Evolutionary conservation across 1,284 basidiomycete species (phyloP).

Genomic region (Ustilago bromivora): DNA sequence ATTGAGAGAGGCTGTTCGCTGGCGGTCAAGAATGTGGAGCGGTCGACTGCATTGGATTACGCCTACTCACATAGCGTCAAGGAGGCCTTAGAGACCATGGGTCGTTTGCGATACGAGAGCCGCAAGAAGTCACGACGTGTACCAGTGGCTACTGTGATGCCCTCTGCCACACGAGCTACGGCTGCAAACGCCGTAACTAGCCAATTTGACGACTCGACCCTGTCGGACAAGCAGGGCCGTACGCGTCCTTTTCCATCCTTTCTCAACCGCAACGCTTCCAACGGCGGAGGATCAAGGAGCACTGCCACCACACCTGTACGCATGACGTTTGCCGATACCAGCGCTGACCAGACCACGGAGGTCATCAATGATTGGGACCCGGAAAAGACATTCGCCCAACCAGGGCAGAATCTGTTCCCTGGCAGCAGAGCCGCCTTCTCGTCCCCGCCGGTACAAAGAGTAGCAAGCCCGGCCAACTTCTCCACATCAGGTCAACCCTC

Average conservation of each 20-base stretch:
- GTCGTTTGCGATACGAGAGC: slow-evolving; percentile 43
- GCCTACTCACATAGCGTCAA: slow-evolving; percentile 74
- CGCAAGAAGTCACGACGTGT: slow-evolving; percentile 33
- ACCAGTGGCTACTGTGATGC: slow-evolving; percentile 22
- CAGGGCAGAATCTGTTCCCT: slow-evolving; percentile 41
- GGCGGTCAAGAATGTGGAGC: slow-evolving; percentile 84
- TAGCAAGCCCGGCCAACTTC: slow-evolving; percentile 18
- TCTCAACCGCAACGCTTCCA: slow-evolving; percentile 25
- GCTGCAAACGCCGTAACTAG: not conserved
- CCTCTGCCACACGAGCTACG: slow-evolving; percentile 10
- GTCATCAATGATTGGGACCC: slow-evolving; percentile 46
- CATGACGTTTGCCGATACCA: slow-evolving; percentile 15
- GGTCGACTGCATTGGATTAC: slow-evolving; percentile 90
- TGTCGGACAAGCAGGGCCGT: slow-evolving; percentile 18
- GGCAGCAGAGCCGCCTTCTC: slow-evolving; percentile 17
- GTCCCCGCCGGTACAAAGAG: slow-evolving; percentile 28
- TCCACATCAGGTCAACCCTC: slow-evolving; percentile 20
- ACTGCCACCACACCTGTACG: slow-evolving; percentile 30
- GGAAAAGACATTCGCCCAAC: slow-evolving; percentile 47
- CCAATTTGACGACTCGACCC: slow-evolving; percentile 13
- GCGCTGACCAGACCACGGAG: slow-evolving; percentile 11
- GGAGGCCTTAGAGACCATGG: slow-evolving; percentile 54
- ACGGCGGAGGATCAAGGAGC: slow-evolving; percentile 16
- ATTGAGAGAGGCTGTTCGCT: slow-evolving; percentile 88
- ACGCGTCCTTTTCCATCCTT: slow-evolving; percentile 31